These are phyloP conservation scores for Alloascoidea africana DNA, from an alignment of 805 yeast genomes.

Conservation along the genomic window DNA sequence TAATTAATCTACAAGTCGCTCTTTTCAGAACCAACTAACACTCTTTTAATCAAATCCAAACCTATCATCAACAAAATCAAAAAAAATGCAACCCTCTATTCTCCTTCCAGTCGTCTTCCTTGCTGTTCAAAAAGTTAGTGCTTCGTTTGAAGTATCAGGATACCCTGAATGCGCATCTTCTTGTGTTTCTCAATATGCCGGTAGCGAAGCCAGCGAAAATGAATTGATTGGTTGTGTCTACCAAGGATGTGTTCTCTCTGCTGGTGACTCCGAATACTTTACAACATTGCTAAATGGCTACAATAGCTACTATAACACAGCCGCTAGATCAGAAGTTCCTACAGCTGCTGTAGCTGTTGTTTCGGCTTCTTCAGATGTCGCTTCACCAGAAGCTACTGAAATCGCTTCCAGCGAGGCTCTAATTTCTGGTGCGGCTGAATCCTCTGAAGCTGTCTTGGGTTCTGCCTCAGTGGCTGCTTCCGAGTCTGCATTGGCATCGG, in stretches of 20 bases:
- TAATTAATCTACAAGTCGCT: neutral
- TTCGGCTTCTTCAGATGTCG: neutral
- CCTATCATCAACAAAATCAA: neutral
- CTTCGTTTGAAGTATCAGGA: neutral
- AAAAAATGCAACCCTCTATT: neutral
- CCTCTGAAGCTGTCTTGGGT: neutral
- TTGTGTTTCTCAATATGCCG: neutral
- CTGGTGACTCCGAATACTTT: neutral
- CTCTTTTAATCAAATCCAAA: too few relatives aligned
- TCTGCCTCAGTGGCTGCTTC: neutral
- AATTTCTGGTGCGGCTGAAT: neutral
- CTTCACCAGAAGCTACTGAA: neutral
- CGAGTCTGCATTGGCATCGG: neutral
- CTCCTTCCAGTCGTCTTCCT: neutral
- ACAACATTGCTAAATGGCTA: neutral
- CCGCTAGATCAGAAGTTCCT: neutral
- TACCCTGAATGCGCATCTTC: neutral
- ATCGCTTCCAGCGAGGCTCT: neutral
- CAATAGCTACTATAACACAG: neutral
- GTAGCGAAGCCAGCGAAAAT: constrained; percentile 1
- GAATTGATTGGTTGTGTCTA: constrained; percentile 1
- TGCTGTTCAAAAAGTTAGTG: neutral
- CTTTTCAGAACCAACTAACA: neutral
- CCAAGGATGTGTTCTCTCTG: neutral
- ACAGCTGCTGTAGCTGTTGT: neutral